These are phyloP conservation scores for Lactarius trivialis DNA, from an alignment of 768 basidiomycete species.

Conservation along the genomic window DNA sequence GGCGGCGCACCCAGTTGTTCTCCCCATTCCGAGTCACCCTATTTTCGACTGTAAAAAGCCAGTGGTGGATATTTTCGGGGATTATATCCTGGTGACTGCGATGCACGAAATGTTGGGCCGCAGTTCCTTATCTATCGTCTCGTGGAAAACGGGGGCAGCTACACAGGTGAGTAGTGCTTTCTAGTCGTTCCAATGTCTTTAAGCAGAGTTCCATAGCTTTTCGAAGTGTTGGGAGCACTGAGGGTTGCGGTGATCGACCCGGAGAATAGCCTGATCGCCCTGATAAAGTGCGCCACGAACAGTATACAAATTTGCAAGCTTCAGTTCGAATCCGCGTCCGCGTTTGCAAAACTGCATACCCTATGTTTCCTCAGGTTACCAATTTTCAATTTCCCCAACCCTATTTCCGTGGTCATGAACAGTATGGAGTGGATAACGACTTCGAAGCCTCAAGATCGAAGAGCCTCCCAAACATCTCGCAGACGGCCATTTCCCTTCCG, in stretches of 20 bases:
- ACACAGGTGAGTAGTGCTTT: neutral
- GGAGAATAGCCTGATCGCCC: neutral
- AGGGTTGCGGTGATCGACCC: conserved; percentile 1
- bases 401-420: neutral
- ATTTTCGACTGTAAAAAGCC: neutral
- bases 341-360: neutral
- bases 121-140: conserved; percentile 2
- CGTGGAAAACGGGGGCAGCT: conserved; percentile 9
- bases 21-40: neutral
- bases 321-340: neutral
- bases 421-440: conserved; percentile 9
- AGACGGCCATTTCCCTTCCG: conserved; percentile 8
- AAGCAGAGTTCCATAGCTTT: neutral
- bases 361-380: conserved; percentile 9
- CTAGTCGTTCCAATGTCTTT: neutral
- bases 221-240: neutral
- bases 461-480: neutral
- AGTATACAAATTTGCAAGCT: conserved; percentile 5
- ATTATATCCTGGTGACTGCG: conserved; percentile 7
- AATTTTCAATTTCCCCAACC: neutral
- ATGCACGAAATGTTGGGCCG: neutral
- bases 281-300: neutral
- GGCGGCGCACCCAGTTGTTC: neutral
- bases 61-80: conserved; percentile 4
- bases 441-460: neutral